These are phyloP conservation scores for Pleurotus cornucopiae DNA, from an alignment of 768 basidiomycete species.

Conservation along the genomic window DNA sequence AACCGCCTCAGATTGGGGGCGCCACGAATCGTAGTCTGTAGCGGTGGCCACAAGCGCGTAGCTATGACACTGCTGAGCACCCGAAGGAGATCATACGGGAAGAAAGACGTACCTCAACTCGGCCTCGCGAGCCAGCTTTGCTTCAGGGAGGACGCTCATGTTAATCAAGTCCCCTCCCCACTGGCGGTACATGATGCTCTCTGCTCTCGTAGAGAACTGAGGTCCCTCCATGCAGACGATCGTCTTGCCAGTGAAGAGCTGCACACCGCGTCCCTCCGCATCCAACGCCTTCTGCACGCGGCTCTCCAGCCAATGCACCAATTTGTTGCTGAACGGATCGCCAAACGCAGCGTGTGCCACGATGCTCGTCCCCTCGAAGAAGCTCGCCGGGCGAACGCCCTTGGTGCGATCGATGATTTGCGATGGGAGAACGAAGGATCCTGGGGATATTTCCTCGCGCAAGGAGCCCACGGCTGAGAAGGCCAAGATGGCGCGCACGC, in stretches of 20 bases:
- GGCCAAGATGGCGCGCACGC: conserved; percentile 84
- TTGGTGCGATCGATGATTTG: conserved; percentile 98
- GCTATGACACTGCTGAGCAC: conserved; percentile 33
- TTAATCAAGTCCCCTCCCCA: conserved; percentile 96
- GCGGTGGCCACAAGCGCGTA: conserved; percentile 88
- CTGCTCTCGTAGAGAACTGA: conserved; percentile 97
- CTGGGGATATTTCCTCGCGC: conserved; percentile 88
- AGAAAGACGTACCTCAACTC: conserved; percentile 69
- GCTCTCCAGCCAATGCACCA: conserved; percentile 62
- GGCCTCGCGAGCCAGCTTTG: conserved; percentile 95
- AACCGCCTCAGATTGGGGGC: conserved; percentile 73
- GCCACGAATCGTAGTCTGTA: conserved; percentile 97
- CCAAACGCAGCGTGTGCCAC: conserved; percentile 95
- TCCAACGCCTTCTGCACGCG: conserved; percentile 62
- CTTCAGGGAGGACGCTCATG: conserved; percentile 95
- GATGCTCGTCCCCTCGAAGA: conserved; percentile 77
- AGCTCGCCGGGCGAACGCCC: conserved; percentile 82
- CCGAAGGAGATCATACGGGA: background rate
- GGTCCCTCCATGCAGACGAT: conserved; percentile 97
- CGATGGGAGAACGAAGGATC: conserved; percentile 81
- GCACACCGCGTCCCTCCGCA: conserved; percentile 51
- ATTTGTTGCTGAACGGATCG: conserved; percentile 74
- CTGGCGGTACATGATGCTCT: conserved; percentile 88
- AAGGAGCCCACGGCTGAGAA: conserved; percentile 96
- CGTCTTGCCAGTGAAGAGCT: conserved; percentile 77